Percentiles rank a stretch among this genome's conserved stretches.
These are phyloP conservation scores for Martiniozyma abietophila DNA, from an alignment of 805 yeast species.

Conservation along the genomic window DNA sequence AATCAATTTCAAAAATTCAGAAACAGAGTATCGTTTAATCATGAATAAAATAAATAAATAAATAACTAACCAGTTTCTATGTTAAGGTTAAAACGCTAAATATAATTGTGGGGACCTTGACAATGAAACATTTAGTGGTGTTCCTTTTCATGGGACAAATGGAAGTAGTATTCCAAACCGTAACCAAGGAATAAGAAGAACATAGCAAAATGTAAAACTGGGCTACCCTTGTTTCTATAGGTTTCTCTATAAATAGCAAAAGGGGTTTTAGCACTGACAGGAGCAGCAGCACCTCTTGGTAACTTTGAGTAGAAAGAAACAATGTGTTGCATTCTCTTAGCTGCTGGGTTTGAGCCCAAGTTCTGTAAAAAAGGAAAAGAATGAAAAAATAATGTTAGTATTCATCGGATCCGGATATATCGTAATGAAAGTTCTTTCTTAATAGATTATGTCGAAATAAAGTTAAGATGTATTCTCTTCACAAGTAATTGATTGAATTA, in stretches of 20 bases:
- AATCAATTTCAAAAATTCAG: constrained; percentile 1
- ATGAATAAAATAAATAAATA: constrained; percentile 11
- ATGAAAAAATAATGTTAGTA: constrained; percentile 4
- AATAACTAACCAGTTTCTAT: too few relatives aligned
- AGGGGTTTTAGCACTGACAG: constrained; percentile 58
- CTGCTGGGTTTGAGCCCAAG: constrained; percentile 92
- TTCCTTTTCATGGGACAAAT: constrained; percentile 57
- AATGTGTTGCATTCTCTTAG: constrained; percentile 92
- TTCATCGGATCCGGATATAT: too few relatives aligned
- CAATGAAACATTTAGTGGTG: constrained; percentile 24
- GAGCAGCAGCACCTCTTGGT: constrained; percentile 88
- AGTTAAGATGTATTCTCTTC: too few relatives aligned
- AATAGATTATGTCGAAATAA: too few relatives aligned
- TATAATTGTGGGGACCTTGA: background rate
- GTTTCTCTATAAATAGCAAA: constrained; percentile 76
- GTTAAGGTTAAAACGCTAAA: too few relatives aligned
- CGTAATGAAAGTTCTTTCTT: too few relatives aligned
- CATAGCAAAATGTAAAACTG: constrained; percentile 67
- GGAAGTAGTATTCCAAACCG: constrained; percentile 90
- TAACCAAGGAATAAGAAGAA: constrained; percentile 71
- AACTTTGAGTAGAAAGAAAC: constrained; percentile 92
- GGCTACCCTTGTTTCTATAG: constrained; percentile 76
- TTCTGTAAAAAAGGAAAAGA: constrained; percentile 35
- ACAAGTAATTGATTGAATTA: too few relatives aligned
- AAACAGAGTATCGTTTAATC: constrained; percentile 7